phyloP scores from a whole-genome alignment of 2,329 filamentous ascomycete genomes.

The Monosporascus sp. region DNA sequence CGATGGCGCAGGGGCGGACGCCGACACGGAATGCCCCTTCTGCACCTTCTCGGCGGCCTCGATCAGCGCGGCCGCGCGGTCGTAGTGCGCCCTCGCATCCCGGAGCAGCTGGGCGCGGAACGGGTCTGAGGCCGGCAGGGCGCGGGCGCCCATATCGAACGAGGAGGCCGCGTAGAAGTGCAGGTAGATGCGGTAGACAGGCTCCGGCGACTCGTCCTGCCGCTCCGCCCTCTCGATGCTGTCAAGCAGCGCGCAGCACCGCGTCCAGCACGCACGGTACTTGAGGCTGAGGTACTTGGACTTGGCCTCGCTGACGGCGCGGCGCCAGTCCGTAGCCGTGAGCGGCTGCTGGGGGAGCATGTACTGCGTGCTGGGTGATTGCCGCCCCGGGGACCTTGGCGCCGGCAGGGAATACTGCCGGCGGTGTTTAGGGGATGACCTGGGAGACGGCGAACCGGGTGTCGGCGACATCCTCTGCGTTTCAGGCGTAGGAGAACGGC shows the following conservation, averaged over 20 bases:
- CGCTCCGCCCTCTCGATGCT: slow-evolving; percentile 28
- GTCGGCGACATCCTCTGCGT: slow-evolving; percentile 6
- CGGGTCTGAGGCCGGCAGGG: slow-evolving; percentile 38
- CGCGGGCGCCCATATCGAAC: slow-evolving; percentile 49
- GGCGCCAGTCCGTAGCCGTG: slow-evolving; percentile 45
- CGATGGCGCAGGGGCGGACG: slow-evolving; percentile 28
- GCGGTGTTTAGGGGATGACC: slow-evolving; percentile 10
- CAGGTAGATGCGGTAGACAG: slow-evolving; percentile 52
- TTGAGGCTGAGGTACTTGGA: slow-evolving; percentile 43
- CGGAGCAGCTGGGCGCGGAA: slow-evolving; percentile 43
- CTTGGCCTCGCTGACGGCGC: slow-evolving; percentile 47
- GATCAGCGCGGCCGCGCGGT: slow-evolving; percentile 42
- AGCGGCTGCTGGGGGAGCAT: slow-evolving; percentile 32
- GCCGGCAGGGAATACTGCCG: slow-evolving; percentile 24
- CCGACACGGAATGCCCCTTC: slow-evolving; percentile 29
- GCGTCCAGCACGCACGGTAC: slow-evolving; percentile 47
- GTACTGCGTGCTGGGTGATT: slow-evolving; percentile 15
- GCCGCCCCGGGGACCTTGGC: slow-evolving; percentile 14
- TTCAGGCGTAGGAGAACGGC: slow-evolving; percentile 3
- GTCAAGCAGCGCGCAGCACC: slow-evolving; percentile 48
- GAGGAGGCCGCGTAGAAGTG: slow-evolving; percentile 59
- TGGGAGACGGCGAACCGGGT: background rate
- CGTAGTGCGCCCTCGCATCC: slow-evolving; percentile 48
- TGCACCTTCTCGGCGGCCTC: slow-evolving; percentile 38
- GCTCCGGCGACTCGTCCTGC: slow-evolving; percentile 33